These are phyloP conservation scores for Bidens hawaiensis DNA, from an alignment of 140 eudicot species.

Conservation along the genomic window DNA sequence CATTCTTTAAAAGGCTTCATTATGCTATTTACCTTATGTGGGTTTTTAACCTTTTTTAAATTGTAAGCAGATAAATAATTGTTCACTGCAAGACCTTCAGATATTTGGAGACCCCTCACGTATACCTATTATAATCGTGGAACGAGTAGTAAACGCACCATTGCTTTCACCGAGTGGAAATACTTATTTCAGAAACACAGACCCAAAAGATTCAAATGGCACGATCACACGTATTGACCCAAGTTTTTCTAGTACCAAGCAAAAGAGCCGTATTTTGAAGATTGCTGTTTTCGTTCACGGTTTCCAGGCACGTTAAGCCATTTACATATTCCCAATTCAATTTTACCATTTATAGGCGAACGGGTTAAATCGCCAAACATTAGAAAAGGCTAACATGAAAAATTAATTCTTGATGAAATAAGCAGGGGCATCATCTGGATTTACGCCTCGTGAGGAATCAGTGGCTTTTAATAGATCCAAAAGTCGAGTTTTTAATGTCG, in stretches of 20 bases:
- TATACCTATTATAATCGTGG: conserved; percentile 81
- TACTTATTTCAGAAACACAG: conserved; percentile 51
- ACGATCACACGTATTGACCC: conserved; percentile 34
- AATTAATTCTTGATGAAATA: conserved; percentile 11
- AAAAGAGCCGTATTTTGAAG: conserved; percentile 70
- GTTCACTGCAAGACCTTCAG: conserved; percentile 88
- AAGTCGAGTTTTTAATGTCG: conserved; percentile 88
- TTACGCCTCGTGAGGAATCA: conserved; percentile 92
- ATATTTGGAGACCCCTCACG: conserved; percentile 95
- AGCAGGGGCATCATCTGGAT: conserved; percentile 98
- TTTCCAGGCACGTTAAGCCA: conserved; percentile 65
- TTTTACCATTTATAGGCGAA: too few relatives aligned
- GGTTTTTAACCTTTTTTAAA: not conserved
- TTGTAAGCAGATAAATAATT: conserved; percentile 73
- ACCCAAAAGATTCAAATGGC: conserved; percentile 40
- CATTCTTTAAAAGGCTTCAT: conserved; percentile 17
- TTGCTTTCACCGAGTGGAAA: conserved; percentile 64
- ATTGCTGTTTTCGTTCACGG: conserved; percentile 96
- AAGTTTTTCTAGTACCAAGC: conserved; percentile 34
- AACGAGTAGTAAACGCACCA: conserved; percentile 79
- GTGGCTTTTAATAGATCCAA: conserved; percentile 98
- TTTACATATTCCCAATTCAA: not conserved
- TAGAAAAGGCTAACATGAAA: too few relatives aligned
- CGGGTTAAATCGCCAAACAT: too few relatives aligned
- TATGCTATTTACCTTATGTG: conserved; percentile 1